phyloP scores from a whole-genome alignment of 2,329 filamentous ascomycete genomes.

The Acrocalymma vagum region DNA sequence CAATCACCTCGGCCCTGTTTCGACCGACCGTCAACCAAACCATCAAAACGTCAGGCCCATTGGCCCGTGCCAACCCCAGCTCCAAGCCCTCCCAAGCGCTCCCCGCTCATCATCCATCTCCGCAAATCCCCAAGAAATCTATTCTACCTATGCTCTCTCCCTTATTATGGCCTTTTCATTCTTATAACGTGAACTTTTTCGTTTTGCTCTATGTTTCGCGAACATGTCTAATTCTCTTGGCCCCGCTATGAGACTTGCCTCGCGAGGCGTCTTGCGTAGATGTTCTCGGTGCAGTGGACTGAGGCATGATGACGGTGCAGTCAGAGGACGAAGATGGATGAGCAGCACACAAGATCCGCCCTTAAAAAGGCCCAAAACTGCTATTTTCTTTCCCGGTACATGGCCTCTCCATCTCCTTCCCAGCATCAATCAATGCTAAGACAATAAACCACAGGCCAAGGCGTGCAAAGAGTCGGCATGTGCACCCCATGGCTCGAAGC shows the following conservation, averaged over 20 bases:
- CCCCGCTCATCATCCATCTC: no score
- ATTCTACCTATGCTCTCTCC: no score
- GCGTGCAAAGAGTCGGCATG: constrained; percentile 91
- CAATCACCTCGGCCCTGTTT: no score
- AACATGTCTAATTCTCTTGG: constrained; percentile 25
- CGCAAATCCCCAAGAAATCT: no score
- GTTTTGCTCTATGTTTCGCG: neutral
- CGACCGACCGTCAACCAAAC: no score
- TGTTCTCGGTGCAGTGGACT: constrained; percentile 29
- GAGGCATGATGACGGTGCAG: constrained; percentile 9
- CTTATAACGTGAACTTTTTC: constrained; percentile 10
- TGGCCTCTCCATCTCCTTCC: constrained; percentile 1
- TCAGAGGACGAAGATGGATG: constrained; percentile 36
- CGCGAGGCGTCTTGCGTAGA: constrained; percentile 18
- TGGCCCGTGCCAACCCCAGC: no score
- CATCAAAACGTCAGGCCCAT: no score
- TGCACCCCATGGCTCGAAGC: constrained; percentile 83
- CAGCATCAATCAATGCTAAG: neutral
- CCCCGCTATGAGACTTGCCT: constrained; percentile 18
- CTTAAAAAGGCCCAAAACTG: constrained; percentile 44
- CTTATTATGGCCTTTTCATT: constrained; percentile 13
- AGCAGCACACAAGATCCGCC: constrained; percentile 30
- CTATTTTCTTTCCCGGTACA: constrained; percentile 50
- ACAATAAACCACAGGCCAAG: constrained; percentile 69
- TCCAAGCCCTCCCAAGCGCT: no score